Percentiles rank a stretch among this genome's conserved stretches.
phyloP scores from a whole-genome alignment of 331 rosid genomes.

The Acacia pycnantha region DNA sequence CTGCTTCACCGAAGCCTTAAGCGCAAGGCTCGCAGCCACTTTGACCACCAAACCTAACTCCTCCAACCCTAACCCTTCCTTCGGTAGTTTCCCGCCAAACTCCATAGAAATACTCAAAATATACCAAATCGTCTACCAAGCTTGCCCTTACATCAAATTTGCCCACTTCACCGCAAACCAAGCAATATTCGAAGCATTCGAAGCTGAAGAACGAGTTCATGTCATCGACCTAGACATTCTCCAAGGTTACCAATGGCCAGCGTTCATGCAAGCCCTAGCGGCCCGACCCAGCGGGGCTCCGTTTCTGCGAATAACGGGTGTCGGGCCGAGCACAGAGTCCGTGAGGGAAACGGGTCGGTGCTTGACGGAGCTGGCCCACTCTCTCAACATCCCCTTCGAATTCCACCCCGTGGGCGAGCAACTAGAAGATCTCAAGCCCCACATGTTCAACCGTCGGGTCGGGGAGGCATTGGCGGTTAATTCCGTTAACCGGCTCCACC shows the following conservation, averaged over 20 bases:
- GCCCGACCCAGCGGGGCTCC: slow-evolving; percentile 69
- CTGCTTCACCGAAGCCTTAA: slow-evolving; percentile 80
- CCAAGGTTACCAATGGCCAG: slow-evolving; percentile 95
- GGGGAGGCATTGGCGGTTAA: slow-evolving; percentile 88
- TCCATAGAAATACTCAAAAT: slow-evolving; percentile 75
- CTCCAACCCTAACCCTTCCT: slow-evolving; percentile 24
- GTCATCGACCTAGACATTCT: slow-evolving; percentile 86
- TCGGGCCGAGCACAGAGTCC: slow-evolving; percentile 46
- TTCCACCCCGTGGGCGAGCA: slow-evolving; percentile 79
- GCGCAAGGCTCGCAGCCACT: slow-evolving; percentile 69
- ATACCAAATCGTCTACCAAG: slow-evolving; percentile 90
- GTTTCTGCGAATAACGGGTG: slow-evolving; percentile 69
- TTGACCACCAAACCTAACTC: slow-evolving; percentile 38
- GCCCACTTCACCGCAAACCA: slow-evolving; percentile 95
- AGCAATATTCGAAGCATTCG: slow-evolving; percentile 90
- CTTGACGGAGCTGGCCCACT: slow-evolving; percentile 62
- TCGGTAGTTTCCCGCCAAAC: slow-evolving; percentile 57
- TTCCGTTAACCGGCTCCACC: slow-evolving; percentile 77
- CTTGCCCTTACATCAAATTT: slow-evolving; percentile 85
- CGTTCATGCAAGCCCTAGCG: slow-evolving; percentile 90
- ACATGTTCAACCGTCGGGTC: slow-evolving; percentile 78
- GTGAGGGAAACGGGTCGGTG: slow-evolving; percentile 76
- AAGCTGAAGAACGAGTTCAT: slow-evolving; percentile 79
- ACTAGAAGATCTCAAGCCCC: slow-evolving; percentile 66
- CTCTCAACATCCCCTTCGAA: slow-evolving; percentile 83